Conservation (phyloP, 148 eudicot genomes). For the Linanthus parryae region DNA sequence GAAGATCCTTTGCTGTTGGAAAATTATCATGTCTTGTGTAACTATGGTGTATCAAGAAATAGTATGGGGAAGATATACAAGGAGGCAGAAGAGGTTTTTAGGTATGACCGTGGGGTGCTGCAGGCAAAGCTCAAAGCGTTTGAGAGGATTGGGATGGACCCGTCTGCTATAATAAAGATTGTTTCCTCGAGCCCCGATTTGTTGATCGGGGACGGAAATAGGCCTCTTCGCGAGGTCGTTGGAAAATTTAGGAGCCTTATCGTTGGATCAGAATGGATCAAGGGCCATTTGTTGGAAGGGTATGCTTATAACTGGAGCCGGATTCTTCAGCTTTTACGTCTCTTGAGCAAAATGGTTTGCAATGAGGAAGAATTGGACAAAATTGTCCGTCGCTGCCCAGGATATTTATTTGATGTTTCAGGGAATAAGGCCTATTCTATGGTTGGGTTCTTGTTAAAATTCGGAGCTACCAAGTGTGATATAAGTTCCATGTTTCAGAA, state of each 20-base stretch:
- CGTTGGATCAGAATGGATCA: constrained; percentile 42
- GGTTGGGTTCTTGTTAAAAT: constrained; percentile 47
- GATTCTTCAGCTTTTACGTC: constrained; percentile 34
- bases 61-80: constrained; percentile 56
- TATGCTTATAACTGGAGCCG: constrained; percentile 48
- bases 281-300: constrained; percentile 28
- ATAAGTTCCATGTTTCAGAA: constrained; percentile 32
- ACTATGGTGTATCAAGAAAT: constrained; percentile 43
- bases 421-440: constrained; percentile 36
- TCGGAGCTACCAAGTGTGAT: constrained; percentile 41
- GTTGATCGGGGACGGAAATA: constrained; percentile 29
- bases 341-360: constrained; percentile 35
- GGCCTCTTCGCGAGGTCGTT: constrained; percentile 24
- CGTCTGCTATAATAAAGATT: constrained; percentile 28
- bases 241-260: constrained; percentile 34
- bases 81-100: constrained; percentile 53
- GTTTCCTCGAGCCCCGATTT: constrained; percentile 47
- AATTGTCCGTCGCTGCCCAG: constrained; percentile 34
- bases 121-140: constrained; percentile 37
- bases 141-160: constrained; percentile 41
- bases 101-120: constrained; percentile 39
- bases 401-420: constrained; percentile 44
- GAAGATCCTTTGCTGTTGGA: constrained; percentile 50
- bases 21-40: constrained; percentile 55
- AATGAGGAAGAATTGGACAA: constrained; percentile 26